Percentiles rank a stretch among this genome's conserved stretches.
Conservation (phyloP, 306 rosid genomes). For the Heteromeles arbutifolia region DNA sequence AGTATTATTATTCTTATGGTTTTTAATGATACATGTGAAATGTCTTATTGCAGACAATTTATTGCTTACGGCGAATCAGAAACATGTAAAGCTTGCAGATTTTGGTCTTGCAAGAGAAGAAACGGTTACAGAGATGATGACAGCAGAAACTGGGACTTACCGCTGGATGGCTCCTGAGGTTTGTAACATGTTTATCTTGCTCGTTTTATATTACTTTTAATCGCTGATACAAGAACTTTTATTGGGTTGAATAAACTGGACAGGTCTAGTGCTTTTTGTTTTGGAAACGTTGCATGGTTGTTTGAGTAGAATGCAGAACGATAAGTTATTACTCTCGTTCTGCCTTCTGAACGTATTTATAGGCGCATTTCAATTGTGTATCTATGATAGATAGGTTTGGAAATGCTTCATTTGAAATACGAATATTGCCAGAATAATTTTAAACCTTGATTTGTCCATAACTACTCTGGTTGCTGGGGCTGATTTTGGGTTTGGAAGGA, state of each 20-base stretch:
- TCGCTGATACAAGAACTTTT: background rate
- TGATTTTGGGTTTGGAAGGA: background rate
- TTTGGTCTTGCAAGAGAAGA: conserved; percentile 98
- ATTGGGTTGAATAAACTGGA: background rate
- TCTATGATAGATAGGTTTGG: background rate
- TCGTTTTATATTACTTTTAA: background rate
- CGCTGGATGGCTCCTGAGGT: conserved; percentile 99
- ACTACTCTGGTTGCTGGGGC: background rate
- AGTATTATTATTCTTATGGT: too few species aligned
- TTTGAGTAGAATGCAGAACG: background rate
- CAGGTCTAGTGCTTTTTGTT: background rate
- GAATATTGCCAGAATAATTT: background rate
- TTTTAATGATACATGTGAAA: background rate
- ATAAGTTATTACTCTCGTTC: background rate
- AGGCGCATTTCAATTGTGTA: background rate
- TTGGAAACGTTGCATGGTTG: background rate
- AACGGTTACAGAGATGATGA: conserved; percentile 96
- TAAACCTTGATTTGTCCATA: background rate
- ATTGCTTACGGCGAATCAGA: conserved; percentile 76
- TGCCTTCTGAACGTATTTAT: background rate
- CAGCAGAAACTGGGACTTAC: conserved; percentile 95
- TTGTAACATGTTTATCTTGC: conserved; percentile 11
- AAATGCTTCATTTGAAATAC: background rate
- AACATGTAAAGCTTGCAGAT: conserved; percentile 89
- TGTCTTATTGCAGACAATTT: conserved; percentile 67